Evolutionary conservation across 305 asterid genomes (phyloP).

Genomic region (Nicotiana rustica): DNA sequence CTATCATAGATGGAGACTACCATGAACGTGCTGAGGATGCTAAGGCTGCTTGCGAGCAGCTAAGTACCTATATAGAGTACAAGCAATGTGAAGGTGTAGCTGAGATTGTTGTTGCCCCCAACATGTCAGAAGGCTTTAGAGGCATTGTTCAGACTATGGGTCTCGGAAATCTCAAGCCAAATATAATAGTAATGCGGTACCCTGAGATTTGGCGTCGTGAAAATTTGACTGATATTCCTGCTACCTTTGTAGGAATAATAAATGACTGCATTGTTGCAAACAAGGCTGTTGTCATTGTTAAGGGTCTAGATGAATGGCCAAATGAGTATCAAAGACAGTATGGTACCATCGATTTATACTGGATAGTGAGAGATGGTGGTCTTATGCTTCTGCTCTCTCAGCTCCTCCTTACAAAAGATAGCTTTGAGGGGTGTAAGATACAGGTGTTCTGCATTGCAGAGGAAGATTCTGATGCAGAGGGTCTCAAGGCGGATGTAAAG

Average conservation of each 20-base stretch:
- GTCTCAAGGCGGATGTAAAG: slow-evolving; percentile 80
- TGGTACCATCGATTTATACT: slow-evolving; percentile 89
- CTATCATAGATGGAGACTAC: slow-evolving; percentile 94
- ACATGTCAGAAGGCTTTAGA: slow-evolving; percentile 94
- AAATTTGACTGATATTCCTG: slow-evolving; percentile 83
- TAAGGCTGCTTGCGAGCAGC: slow-evolving; percentile 53
- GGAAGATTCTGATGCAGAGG: slow-evolving; percentile 97
- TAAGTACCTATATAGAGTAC: slow-evolving; percentile 64
- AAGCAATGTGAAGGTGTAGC: slow-evolving; percentile 94
- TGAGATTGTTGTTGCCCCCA: slow-evolving; percentile 92
- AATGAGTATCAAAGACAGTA: slow-evolving; percentile 94
- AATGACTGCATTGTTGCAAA: slow-evolving; percentile 97
- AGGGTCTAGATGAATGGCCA: slow-evolving; percentile 99
- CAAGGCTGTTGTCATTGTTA: slow-evolving; percentile 95
- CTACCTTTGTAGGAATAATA: slow-evolving; percentile 87
- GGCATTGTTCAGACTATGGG: slow-evolving; percentile 64
- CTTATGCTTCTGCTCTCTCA: slow-evolving; percentile 97
- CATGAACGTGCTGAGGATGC: slow-evolving; percentile 86
- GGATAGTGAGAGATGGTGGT: slow-evolving; percentile 98
- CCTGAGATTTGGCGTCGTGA: slow-evolving; percentile 99
- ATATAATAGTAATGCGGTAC: slow-evolving; percentile 80
- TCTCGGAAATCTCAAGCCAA: slow-evolving; percentile 60
- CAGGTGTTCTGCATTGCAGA: slow-evolving; percentile 97
- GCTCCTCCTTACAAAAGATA: slow-evolving; percentile 88
- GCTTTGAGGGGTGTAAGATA: slow-evolving; percentile 96